Evolutionary conservation across 2,329 filamentous ascomycete species (phyloP).

Genomic region (Botryotinia convoluta): DNA sequence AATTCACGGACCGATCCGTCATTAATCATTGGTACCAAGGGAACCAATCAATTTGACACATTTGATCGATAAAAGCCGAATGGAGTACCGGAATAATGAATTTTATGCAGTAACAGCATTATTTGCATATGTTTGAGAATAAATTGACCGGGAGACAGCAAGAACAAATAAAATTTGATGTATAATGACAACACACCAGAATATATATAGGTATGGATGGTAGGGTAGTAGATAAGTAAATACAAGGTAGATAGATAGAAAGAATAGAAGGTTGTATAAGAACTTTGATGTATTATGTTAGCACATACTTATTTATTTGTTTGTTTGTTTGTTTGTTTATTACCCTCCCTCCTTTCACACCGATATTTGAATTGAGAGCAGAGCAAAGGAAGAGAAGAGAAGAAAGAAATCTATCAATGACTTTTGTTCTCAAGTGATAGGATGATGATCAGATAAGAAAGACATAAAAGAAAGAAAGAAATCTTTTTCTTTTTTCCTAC

Average conservation of each 20-base stretch:
- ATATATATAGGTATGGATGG: background rate
- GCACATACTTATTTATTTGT: background rate
- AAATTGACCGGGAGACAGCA: too few species aligned
- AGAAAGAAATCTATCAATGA: background rate
- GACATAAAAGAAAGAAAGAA: background rate
- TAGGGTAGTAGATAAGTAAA: background rate
- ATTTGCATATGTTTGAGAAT: background rate
- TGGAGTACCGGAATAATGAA: background rate
- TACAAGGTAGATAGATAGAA: background rate
- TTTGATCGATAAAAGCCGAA: background rate
- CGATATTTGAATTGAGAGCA: background rate
- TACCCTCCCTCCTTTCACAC: background rate
- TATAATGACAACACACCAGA: background rate
- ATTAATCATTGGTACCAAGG: background rate
- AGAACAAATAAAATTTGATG: background rate
- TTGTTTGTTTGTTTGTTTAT: background rate
- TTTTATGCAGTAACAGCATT: background rate
- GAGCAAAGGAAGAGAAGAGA: background rate
- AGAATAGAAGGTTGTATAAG: background rate
- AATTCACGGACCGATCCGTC: slow-evolving; percentile 2
- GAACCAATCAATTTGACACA: background rate
- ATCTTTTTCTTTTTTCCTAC: background rate
- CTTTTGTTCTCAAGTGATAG: background rate
- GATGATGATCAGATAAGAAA: background rate
- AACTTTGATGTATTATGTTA: background rate